A percentile compares a stretch with the other conserved stretches of the same genome.
Evolutionary conservation across 2,329 filamentous ascomycete species (phyloP).

Genomic region (Penicillium sp.): DNA sequence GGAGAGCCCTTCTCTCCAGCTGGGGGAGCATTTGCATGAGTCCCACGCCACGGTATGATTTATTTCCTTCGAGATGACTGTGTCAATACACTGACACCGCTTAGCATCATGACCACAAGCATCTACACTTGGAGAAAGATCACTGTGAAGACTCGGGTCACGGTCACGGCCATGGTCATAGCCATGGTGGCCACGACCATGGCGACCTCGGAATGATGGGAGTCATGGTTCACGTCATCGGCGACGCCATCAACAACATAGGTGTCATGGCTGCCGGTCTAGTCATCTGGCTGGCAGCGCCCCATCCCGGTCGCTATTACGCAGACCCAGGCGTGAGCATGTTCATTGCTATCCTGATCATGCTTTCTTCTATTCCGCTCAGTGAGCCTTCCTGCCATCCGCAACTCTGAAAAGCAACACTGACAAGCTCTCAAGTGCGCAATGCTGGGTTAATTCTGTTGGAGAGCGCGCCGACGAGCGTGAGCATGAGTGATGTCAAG

Average conservation of each 20-base stretch:
- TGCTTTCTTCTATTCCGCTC: constrained; percentile 63
- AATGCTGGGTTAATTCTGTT: constrained; percentile 63
- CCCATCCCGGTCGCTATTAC: constrained; percentile 61
- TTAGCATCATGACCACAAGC: constrained; percentile 31
- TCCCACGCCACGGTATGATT: constrained; percentile 17
- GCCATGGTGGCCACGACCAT: constrained; percentile 32
- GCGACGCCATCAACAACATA: constrained; percentile 75
- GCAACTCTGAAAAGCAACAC: not conserved
- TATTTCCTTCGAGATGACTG: not conserved
- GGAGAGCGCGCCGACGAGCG: constrained; percentile 63
- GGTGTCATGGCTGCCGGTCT: constrained; percentile 71
- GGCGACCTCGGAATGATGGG: constrained; percentile 70
- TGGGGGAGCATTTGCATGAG: constrained; percentile 9
- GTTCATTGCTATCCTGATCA: constrained; percentile 72
- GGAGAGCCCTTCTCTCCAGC: constrained; percentile 11
- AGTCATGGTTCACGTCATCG: constrained; percentile 69
- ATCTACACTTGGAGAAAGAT: constrained; percentile 16
- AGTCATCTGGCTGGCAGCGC: constrained; percentile 67
- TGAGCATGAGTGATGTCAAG: constrained; percentile 64
- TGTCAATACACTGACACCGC: not conserved
- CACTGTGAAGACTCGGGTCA: constrained; percentile 4
- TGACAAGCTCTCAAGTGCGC: constrained; percentile 22
- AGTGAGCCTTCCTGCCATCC: constrained; percentile 22
- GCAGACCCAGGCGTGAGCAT: constrained; percentile 71
- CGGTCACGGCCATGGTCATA: constrained; percentile 14